Percentiles rank a stretch among this genome's conserved stretches.
Conservation (phyloP, 768 basidiomycete species). For the Mycena albidolilacea region DNA sequence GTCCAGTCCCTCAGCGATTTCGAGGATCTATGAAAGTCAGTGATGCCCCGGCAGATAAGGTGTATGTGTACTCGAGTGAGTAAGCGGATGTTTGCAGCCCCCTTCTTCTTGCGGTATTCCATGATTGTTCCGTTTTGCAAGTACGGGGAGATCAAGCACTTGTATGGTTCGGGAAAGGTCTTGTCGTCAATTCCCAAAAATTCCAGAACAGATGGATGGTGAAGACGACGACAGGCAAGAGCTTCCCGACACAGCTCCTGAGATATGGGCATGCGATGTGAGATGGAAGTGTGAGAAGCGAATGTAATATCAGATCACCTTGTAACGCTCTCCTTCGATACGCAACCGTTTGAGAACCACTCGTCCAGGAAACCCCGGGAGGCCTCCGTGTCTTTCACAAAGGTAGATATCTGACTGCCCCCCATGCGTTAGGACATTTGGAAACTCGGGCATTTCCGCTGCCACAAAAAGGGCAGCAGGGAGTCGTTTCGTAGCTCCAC, state of each 20-base stretch:
- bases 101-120: not conserved
- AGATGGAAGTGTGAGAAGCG: not conserved
- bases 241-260: slow-evolving; percentile 8
- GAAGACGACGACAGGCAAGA: slow-evolving; percentile 9
- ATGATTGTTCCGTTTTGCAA: slow-evolving; percentile 9
- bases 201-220: slow-evolving; percentile 2
- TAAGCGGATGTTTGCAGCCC: not conserved
- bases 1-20: slow-evolving; percentile 1
- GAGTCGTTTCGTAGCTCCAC: not conserved
- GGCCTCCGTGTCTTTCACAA: slow-evolving; percentile 1
- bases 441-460: not conserved
- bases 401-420: not conserved
- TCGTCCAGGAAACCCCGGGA: not conserved
- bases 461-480: slow-evolving; percentile 6
- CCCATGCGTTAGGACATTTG: not conserved
- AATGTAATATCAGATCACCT: not conserved
- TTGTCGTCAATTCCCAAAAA: slow-evolving; percentile 19
- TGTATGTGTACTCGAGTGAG: not conserved
- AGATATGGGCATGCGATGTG: not conserved
- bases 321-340: not conserved
- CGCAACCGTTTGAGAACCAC: slow-evolving; percentile 1
- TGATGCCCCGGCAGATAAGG: not conserved
- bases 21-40: not conserved
- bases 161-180: not conserved
- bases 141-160: slow-evolving; percentile 11